Conservation (phyloP, 257 asterid species). For the Ophiorrhiza pumila region DNA sequence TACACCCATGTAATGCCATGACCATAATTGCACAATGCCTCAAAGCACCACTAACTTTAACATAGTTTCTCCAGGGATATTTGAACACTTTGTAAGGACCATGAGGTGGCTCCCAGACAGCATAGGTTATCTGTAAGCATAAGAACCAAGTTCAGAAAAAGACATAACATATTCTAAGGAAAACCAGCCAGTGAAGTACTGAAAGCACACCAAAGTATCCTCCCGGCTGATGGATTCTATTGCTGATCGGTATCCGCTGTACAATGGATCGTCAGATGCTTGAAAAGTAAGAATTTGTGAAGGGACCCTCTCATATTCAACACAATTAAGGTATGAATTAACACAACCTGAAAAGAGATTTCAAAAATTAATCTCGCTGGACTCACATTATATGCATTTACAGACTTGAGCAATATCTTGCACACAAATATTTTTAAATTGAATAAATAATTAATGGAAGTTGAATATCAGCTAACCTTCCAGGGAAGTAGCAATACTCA, state of each 20-base stretch:
- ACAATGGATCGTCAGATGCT: conserved; percentile 53
- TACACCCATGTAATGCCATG: conserved; percentile 86
- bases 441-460: neutral
- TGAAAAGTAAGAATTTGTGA: conserved; percentile 45
- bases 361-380: neutral
- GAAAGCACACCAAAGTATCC: conserved; percentile 50
- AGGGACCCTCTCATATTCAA: conserved; percentile 44
- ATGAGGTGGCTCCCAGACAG: conserved; percentile 79
- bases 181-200: neutral
- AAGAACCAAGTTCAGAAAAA: conserved; percentile 3
- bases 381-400: neutral
- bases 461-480: conserved; percentile 49
- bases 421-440: no score
- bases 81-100: conserved; percentile 55
- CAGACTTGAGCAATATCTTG: neutral
- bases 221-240: conserved; percentile 67
- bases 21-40: conserved; percentile 76
- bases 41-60: conserved; percentile 56
- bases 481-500: conserved; percentile 60
- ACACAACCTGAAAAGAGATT: conserved; percentile 52
- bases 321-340: conserved; percentile 48
- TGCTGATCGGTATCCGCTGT: conserved; percentile 62
- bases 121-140: conserved; percentile 50
- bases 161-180: neutral
- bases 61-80: conserved; percentile 59